Base-by-base conservation (phyloP, 148 eudicot species). In the Vaccinium macrocarpon region DNA sequence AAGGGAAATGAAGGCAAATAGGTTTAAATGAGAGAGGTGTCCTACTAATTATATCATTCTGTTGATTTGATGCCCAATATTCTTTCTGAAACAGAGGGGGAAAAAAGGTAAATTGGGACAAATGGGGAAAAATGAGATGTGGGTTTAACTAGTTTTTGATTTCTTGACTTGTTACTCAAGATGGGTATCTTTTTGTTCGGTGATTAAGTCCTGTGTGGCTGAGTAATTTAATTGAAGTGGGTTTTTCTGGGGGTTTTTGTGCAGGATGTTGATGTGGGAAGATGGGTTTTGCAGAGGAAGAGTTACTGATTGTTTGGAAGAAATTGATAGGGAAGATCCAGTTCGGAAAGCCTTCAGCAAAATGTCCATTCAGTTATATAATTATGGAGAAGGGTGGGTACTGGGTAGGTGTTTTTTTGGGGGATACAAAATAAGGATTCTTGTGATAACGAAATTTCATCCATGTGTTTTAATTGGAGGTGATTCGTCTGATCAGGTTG, bases 331-430 rank as follows among this genome's bases (percentile, higher is more conserved):
- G 19, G 98, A 94, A 79, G 98, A 96, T 92, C 98, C 93, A 79
- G 95, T 96, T 81, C 89, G 94, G 66, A 96, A 93, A 88, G 88
- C 98, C 84, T 96, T 96, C 98, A 96, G 98, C 97, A 96, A 96
- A 87, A 96, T 96, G 98, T 96, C 98, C 72, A 96, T 96, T 88
- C 98, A 96, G 91, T 88, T 96, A 82, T 96, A 96, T 92, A 96
- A 96, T 89, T 96, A 96, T 89, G 98, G 98, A 94, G 98, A 96
- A 96, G 98, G 98, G 98, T 96, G 98, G 98, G 98, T 96, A 90
- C 91, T 94, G 76, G 98, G 98, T 96, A 92, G 92, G 96, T 94
- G 88, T 86, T 90, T 87, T 79, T 50, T 32, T 79, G 56, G 19
- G 55, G 13, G 55, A 51, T 8, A 9, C 13, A 51, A 12, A 8